These are phyloP conservation scores for Plasmopara viticola DNA, from an alignment of 352 stramenopile species.

Conservation along the genomic window DNA sequence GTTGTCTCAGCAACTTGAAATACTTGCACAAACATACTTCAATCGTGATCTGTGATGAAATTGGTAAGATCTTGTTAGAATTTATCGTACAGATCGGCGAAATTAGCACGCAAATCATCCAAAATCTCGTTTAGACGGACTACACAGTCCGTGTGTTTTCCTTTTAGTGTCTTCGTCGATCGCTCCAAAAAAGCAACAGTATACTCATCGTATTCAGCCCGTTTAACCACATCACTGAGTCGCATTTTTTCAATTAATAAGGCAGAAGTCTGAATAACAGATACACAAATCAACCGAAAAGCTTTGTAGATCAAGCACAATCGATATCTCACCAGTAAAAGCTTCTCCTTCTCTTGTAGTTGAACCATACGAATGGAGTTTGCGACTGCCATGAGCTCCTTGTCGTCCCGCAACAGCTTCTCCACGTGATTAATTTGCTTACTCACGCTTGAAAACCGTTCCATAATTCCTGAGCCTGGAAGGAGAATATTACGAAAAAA, in stretches of 20 bases:
- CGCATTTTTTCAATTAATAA: slow-evolving; percentile 81
- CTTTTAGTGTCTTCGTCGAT: slow-evolving; percentile 45
- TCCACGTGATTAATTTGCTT: slow-evolving; percentile 67
- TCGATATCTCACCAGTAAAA: slow-evolving; percentile 43
- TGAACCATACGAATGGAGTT: slow-evolving; percentile 69
- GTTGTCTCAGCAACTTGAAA: slow-evolving; percentile 1
- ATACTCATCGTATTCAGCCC: slow-evolving; percentile 37
- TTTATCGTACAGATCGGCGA: slow-evolving; percentile 37
- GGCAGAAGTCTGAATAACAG: slow-evolving; percentile 49
- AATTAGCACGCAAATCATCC: slow-evolving; percentile 55
- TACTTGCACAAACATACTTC: slow-evolving; percentile 13
- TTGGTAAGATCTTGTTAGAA: not conserved
- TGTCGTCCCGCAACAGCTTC: slow-evolving; percentile 27
- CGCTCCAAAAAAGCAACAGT: slow-evolving; percentile 51
- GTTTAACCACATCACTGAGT: slow-evolving; percentile 30
- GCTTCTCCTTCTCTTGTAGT: slow-evolving; percentile 74
- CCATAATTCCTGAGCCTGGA: slow-evolving; percentile 55
- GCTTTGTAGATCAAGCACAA: not conserved
- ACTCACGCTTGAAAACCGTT: slow-evolving; percentile 59
- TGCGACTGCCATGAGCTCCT: slow-evolving; percentile 35
- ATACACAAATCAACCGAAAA: not conserved
- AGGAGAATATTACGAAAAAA: not conserved
- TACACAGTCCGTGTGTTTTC: slow-evolving; percentile 60
- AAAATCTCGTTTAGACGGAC: slow-evolving; percentile 73
- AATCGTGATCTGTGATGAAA: not conserved